phyloP scores from a whole-genome alignment of 2,329 filamentous ascomycete genomes.

The Lachnellula subtilissima region DNA sequence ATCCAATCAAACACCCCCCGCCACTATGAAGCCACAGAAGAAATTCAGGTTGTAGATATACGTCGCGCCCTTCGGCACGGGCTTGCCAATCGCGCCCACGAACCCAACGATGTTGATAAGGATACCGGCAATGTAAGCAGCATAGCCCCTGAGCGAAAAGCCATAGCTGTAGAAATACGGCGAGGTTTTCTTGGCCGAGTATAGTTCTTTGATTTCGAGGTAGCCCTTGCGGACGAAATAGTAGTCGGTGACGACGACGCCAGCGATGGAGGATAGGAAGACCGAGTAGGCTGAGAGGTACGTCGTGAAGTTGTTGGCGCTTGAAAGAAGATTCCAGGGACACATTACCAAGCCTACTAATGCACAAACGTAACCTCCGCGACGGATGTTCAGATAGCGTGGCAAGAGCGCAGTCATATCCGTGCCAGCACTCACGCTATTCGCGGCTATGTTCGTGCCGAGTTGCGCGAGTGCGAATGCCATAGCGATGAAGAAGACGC shows the following conservation, averaged over 20 bases:
- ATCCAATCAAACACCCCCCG: slow-evolving; percentile 61
- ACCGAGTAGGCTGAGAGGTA: slow-evolving; percentile 91
- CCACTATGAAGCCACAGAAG: slow-evolving; percentile 76
- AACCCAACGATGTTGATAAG: slow-evolving; percentile 90
- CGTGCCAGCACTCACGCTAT: slow-evolving; percentile 71
- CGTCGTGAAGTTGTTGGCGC: slow-evolving; percentile 79
- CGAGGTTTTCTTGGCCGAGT: slow-evolving; percentile 60
- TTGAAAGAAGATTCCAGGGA: slow-evolving; percentile 73
- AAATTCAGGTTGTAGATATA: slow-evolving; percentile 92
- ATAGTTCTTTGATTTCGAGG: slow-evolving; percentile 72
- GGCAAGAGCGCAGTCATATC: slow-evolving; percentile 78
- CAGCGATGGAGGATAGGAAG: slow-evolving; percentile 88
- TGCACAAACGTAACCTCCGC: slow-evolving; percentile 83
- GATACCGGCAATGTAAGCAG: slow-evolving; percentile 77
- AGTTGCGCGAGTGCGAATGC: slow-evolving; percentile 76
- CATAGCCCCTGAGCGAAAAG: slow-evolving; percentile 78
- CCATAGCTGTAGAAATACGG: slow-evolving; percentile 73
- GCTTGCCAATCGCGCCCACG: slow-evolving; percentile 68
- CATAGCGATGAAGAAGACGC: slow-evolving; percentile 66
- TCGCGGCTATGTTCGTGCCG: slow-evolving; percentile 83
- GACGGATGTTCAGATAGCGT: slow-evolving; percentile 76
- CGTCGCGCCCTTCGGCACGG: slow-evolving; percentile 70
- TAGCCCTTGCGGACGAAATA: slow-evolving; percentile 81
- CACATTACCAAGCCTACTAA: slow-evolving; percentile 77
- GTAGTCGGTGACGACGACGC: slow-evolving; percentile 87